phyloP scores from a whole-genome alignment of 768 basidiomycete species.

The Suillus cothurnatus region DNA sequence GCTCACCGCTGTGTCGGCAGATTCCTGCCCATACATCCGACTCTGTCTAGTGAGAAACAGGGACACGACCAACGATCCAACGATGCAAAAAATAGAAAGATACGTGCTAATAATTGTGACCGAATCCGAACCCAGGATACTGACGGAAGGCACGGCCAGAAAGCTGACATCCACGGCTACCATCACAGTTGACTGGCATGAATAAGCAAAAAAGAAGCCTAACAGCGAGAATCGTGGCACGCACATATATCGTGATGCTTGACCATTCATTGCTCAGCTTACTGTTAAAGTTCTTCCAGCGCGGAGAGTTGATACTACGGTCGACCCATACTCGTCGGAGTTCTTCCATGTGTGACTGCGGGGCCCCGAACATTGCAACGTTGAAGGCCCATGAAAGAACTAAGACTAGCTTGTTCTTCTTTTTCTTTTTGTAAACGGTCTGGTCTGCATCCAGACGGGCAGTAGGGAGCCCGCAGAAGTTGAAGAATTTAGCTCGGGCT shows the following conservation, averaged over 20 bases:
- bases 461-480: constrained; percentile 48
- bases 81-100: constrained; percentile 36
- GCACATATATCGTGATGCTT: constrained; percentile 50
- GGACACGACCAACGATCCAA: constrained; percentile 38
- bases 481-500: constrained; percentile 40
- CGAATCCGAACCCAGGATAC: constrained; percentile 3
- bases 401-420: constrained; percentile 8
- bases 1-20: constrained; percentile 33
- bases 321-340: constrained; percentile 15
- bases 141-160: constrained; percentile 46
- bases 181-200: constrained; percentile 10
- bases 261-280: constrained; percentile 13
- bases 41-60: constrained; percentile 41
- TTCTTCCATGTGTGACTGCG: constrained; percentile 24
- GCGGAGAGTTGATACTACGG: constrained; percentile 9
- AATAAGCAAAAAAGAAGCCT: background rate
- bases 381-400: constrained; percentile 19
- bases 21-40: constrained; percentile 26
- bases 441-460: constrained; percentile 48
- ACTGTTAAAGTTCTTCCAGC: constrained; percentile 11
- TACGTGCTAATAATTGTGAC: constrained; percentile 27
- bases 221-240: constrained; percentile 17
- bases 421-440: constrained; percentile 34
- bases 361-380: constrained; percentile 28
- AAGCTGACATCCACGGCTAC: constrained; percentile 9